Conservation (phyloP, 495 filamentous ascomycete genomes). For the Glonium stellatum region DNA sequence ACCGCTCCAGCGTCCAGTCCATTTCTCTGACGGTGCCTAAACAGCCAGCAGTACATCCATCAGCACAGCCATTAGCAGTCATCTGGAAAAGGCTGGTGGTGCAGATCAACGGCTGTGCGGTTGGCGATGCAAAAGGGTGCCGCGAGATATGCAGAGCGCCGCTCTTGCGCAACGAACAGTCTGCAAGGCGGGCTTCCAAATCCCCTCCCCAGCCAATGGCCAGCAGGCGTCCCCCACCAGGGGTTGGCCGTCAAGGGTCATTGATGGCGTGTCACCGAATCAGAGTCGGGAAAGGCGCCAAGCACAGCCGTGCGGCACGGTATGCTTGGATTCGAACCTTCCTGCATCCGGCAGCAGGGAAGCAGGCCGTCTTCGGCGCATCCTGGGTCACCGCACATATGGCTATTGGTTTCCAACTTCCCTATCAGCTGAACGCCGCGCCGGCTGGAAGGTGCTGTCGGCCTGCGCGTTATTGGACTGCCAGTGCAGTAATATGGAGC, state of each 20-base stretch:
- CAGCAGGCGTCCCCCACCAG: not conserved
- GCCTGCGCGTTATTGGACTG: not conserved
- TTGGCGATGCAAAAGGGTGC: not conserved
- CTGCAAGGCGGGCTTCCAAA: not conserved
- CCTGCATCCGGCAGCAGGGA: not conserved
- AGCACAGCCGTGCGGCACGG: not conserved
- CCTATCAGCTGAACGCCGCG: not conserved
- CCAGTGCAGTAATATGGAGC: not conserved
- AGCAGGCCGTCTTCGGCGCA: not conserved
- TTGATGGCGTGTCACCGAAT: not conserved
- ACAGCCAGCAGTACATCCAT: not conserved
- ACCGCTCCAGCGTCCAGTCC: not conserved
- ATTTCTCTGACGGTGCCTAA: not conserved
- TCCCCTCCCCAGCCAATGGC: not conserved
- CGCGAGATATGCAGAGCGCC: not conserved
- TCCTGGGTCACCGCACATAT: not conserved
- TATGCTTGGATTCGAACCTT: not conserved
- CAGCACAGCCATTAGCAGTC: not conserved
- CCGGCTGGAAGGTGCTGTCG: not conserved
- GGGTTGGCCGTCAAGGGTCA: not conserved
- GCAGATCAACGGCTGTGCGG: constrained; percentile 2
- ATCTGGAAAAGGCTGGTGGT: not conserved
- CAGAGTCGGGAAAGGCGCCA: not conserved
- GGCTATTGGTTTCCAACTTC: constrained; percentile 3
- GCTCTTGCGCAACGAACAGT: not conserved